A percentile compares a stretch with the other conserved stretches of the same genome.
These are phyloP conservation scores for Haematococcus lacustris DNA, from an alignment of 139 green algal species.

Conservation along the genomic window DNA sequence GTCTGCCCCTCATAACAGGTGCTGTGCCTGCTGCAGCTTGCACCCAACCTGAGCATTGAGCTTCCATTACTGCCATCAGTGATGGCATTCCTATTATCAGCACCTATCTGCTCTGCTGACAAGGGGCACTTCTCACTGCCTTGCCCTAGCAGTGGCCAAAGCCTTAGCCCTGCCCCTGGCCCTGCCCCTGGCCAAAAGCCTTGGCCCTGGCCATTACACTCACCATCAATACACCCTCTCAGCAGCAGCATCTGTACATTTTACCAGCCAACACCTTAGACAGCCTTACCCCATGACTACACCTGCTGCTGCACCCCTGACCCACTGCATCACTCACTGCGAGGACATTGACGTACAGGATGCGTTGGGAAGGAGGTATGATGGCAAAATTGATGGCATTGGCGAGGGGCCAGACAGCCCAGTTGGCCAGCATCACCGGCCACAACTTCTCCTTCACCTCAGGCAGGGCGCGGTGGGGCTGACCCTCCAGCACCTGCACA, in stretches of 20 bases:
- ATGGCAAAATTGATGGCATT: constrained; percentile 70
- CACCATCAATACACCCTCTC: not conserved
- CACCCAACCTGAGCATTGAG: not conserved
- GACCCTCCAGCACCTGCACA: constrained; percentile 10
- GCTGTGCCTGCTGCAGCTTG: not conserved
- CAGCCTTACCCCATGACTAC: not conserved
- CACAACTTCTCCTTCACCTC: constrained; percentile 40
- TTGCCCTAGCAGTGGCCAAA: not conserved
- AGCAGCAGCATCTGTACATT: not conserved
- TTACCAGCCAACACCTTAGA: not conserved
- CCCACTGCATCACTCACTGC: constrained; percentile 18
- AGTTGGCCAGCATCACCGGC: constrained; percentile 54
- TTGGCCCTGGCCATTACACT: not conserved
- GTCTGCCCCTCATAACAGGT: not conserved
- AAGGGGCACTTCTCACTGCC: not conserved
- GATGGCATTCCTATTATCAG: not conserved
- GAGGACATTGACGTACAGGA: constrained; percentile 80
- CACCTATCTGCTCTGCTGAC: not conserved
- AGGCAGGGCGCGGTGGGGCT: not conserved
- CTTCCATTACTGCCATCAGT: not conserved
- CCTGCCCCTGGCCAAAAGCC: not conserved
- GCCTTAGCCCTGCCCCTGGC: not conserved
- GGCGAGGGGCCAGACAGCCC: constrained; percentile 26
- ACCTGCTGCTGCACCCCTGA: not conserved
- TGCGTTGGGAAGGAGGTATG: constrained; percentile 60